A percentile compares a stretch with the other conserved stretches of the same genome.
These are phyloP conservation scores for Suillus subalutaceus DNA, from an alignment of 768 basidiomycete genomes.

Conservation along the genomic window DNA sequence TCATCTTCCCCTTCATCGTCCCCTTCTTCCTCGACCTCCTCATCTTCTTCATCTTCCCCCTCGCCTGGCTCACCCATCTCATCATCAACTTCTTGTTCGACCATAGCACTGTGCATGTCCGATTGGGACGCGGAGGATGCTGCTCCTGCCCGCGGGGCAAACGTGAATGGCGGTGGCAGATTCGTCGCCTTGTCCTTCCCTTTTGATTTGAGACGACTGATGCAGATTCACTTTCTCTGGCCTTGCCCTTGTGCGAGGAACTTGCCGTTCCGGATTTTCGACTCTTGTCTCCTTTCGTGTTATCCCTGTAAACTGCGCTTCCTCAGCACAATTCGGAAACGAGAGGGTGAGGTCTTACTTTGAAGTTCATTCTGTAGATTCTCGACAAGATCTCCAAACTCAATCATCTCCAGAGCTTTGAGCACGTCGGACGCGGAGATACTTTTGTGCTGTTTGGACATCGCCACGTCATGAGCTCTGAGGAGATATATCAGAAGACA, in stretches of 20 bases:
- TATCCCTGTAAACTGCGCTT: conserved; percentile 63
- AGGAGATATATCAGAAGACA: background rate
- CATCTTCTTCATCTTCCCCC: conserved; percentile 33
- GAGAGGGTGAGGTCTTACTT: conserved; percentile 41
- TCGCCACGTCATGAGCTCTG: conserved; percentile 88
- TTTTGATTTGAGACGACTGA: conserved; percentile 29
- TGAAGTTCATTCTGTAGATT: conserved; percentile 65
- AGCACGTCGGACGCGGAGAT: conserved; percentile 90
- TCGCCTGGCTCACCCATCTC: conserved; percentile 39
- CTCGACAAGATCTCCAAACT: conserved; percentile 72
- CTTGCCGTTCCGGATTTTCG: conserved; percentile 30
- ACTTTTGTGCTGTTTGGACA: conserved; percentile 83
- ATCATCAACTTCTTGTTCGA: conserved; percentile 28
- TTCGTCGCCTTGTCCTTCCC: conserved; percentile 34
- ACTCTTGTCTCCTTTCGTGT: conserved; percentile 62
- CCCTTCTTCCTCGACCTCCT: conserved; percentile 28
- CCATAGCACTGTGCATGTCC: conserved; percentile 23
- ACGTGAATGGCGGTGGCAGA: conserved; percentile 30
- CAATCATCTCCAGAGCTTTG: conserved; percentile 79
- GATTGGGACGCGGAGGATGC: conserved; percentile 32
- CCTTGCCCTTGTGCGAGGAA: conserved; percentile 32
- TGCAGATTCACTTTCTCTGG: conserved; percentile 34
- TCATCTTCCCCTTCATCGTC: conserved; percentile 44
- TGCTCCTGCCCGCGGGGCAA: conserved; percentile 31
- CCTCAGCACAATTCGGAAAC: conserved; percentile 2